Evolutionary conservation across 169 alveolate genomes (phyloP).

Genomic region (Amoebophrya sp.): DNA sequence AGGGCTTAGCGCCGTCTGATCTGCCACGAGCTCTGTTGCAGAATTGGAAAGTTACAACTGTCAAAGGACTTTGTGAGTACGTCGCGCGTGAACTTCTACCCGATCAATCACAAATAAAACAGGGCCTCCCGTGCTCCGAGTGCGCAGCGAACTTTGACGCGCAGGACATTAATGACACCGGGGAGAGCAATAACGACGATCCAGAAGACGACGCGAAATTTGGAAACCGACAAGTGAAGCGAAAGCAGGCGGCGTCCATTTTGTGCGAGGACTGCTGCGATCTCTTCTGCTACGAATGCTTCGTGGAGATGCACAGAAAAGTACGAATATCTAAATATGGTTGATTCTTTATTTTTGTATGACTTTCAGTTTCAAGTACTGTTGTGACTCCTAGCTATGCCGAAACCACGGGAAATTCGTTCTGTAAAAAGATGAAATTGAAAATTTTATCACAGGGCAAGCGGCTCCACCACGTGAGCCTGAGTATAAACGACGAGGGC

Average conservation of each 20-base stretch:
- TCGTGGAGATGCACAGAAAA: background rate
- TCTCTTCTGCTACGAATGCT: constrained; percentile 10
- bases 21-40: no score
- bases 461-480: constrained; percentile 38
- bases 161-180: background rate
- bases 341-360: background rate
- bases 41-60: no score
- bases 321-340: background rate
- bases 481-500: constrained; percentile 11
- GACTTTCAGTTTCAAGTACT: background rate
- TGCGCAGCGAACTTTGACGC: background rate
- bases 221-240: background rate
- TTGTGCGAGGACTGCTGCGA: constrained; percentile 41
- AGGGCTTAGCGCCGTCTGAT: no score
- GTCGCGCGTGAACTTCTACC: no score
- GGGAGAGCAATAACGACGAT: background rate
- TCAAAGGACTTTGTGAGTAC: no score
- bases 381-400: background rate
- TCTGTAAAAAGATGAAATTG: constrained; percentile 27
- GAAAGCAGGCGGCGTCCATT: background rate
- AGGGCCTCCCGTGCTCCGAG: background rate
- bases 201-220: background rate
- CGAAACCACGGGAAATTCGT: constrained; percentile 15
- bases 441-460: constrained; percentile 38
- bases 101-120: no score